A percentile compares a stretch with the other conserved stretches of the same genome.
These are phyloP conservation scores for Volutella citrinella DNA, from an alignment of 2,329 filamentous ascomycete species.

Conservation along the genomic window DNA sequence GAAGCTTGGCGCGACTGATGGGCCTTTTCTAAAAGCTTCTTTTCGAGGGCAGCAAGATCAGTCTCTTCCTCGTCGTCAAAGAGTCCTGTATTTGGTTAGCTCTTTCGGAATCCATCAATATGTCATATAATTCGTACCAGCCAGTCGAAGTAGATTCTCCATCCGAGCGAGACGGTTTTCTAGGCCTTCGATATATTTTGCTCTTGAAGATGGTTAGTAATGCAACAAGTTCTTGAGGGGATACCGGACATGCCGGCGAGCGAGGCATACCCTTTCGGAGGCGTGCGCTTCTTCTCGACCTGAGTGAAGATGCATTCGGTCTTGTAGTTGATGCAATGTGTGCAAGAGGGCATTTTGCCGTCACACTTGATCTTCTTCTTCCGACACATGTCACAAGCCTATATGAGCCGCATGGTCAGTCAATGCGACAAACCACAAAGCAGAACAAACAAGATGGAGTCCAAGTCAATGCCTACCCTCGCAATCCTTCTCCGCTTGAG, in stretches of 20 bases:
- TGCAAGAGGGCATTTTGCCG: constrained; percentile 90
- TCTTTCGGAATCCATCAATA: background rate
- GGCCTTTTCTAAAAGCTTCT: constrained; percentile 60
- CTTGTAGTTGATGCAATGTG: constrained; percentile 97
- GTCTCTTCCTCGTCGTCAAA: constrained; percentile 82
- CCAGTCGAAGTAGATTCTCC: constrained; percentile 86
- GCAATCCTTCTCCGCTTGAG: constrained; percentile 87
- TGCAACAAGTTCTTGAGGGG: background rate
- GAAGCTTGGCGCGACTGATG: constrained; percentile 50
- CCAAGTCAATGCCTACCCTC: constrained; percentile 65
- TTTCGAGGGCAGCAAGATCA: constrained; percentile 85
- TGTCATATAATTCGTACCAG: constrained; percentile 47
- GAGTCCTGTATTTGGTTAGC: constrained; percentile 53
- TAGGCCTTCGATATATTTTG: constrained; percentile 95
- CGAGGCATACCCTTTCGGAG: constrained; percentile 94
- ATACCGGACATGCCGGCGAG: background rate
- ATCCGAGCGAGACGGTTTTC: constrained; percentile 94
- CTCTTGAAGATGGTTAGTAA: constrained; percentile 48
- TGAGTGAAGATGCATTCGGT: constrained; percentile 97
- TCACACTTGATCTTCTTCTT: constrained; percentile 99
- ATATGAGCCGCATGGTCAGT: too few species aligned
- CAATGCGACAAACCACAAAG: too few species aligned
- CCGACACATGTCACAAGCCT: constrained; percentile 95
- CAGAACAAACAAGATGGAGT: too few species aligned
- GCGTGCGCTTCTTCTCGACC: constrained; percentile 97